These are phyloP conservation scores for Trichoderma reesei DNA, from an alignment of 495 filamentous ascomycete species.

Conservation along the genomic window DNA sequence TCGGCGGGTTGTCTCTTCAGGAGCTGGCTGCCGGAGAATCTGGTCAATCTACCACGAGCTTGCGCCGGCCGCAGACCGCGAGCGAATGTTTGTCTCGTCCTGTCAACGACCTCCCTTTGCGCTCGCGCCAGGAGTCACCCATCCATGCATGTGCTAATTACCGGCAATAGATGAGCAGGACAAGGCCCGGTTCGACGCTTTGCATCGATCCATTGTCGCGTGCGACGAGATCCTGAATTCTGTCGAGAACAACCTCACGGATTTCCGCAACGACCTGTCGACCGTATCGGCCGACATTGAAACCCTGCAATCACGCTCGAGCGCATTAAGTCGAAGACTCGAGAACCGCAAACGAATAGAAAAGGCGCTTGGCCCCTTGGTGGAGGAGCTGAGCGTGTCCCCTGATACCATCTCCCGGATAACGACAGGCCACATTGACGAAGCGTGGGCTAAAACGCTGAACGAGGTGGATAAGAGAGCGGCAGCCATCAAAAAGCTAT, in stretches of 20 bases:
- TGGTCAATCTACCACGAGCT: conserved; percentile 16
- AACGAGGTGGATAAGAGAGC: conserved; percentile 76
- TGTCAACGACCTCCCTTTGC: not conserved
- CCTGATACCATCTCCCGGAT: conserved; percentile 74
- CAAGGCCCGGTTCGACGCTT: conserved; percentile 79
- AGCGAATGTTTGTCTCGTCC: conserved; percentile 50
- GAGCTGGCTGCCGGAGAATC: conserved; percentile 51
- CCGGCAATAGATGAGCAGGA: conserved; percentile 61
- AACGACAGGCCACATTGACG: conserved; percentile 80
- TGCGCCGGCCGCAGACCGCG: conserved; percentile 5
- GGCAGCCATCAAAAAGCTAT: conserved; percentile 54
- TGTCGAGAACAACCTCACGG: conserved; percentile 82
- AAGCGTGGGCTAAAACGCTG: conserved; percentile 75
- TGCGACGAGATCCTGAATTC: conserved; percentile 92
- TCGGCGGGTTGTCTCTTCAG: conserved; percentile 62
- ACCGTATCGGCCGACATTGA: conserved; percentile 92
- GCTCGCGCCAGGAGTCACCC: conserved; percentile 11
- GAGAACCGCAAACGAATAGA: conserved; percentile 86
- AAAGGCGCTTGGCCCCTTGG: conserved; percentile 74
- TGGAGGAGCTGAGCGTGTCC: conserved; percentile 84
- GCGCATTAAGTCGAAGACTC: conserved; percentile 72
- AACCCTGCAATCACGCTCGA: conserved; percentile 76
- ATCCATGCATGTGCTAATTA: conserved; percentile 16
- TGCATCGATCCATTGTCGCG: conserved; percentile 78
- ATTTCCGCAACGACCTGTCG: conserved; percentile 86